Evolutionary conservation across 225 moss, liverwort and hornwort genomes (phyloP).

Genomic region (Pseudoscleropodium purum): DNA sequence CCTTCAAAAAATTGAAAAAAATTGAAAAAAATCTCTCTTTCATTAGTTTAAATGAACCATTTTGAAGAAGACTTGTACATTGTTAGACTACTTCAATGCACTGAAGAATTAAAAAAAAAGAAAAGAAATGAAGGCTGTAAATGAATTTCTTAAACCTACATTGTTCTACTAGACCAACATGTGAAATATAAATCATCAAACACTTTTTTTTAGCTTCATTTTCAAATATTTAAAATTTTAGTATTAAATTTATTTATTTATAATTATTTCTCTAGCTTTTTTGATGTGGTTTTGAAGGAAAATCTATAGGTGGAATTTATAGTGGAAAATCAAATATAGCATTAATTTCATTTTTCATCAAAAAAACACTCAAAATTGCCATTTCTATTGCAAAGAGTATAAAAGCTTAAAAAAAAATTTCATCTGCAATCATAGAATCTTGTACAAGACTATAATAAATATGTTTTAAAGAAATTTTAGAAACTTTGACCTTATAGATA

Average conservation of each 20-base stretch:
- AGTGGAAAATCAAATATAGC: neutral
- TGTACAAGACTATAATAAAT: too few relatives aligned
- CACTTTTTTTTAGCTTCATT: accelerated
- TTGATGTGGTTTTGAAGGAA: neutral
- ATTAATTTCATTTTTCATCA: neutral
- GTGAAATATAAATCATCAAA: too few relatives aligned
- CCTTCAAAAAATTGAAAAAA: accelerated
- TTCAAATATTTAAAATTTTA: neutral
- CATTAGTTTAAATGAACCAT: neutral
- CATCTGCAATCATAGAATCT: too few relatives aligned
- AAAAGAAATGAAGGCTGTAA: neutral
- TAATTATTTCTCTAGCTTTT: neutral
- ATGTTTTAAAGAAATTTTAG: too few relatives aligned
- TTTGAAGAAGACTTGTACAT: neutral
- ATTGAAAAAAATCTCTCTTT: neutral
- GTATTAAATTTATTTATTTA: too few relatives aligned
- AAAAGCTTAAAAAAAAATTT: too few relatives aligned
- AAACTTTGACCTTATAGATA: too few relatives aligned
- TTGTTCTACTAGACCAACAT: neutral
- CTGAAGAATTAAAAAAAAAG: neutral
- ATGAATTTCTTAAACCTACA: neutral
- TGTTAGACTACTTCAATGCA: neutral
- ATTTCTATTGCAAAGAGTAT: too few relatives aligned
- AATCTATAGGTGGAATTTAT: accelerated
- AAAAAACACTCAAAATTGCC: too few relatives aligned